phyloP scores from a whole-genome alignment of 2,329 filamentous ascomycete genomes.

The Keithomyces neogunnii region DNA sequence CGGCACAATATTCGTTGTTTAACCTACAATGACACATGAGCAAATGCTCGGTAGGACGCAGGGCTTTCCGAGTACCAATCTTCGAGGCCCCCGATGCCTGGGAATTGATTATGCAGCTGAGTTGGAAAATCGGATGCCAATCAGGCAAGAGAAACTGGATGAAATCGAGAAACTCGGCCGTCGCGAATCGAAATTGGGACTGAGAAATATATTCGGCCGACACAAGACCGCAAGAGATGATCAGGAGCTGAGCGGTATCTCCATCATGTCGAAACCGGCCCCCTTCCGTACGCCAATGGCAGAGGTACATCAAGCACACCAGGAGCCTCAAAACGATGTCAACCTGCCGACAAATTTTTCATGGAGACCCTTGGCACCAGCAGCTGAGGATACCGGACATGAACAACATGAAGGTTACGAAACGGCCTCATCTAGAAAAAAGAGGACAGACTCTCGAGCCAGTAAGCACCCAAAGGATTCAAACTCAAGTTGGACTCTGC shows the following conservation, averaged over 20 bases:
- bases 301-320: slow-evolving; percentile 36
- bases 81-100: slow-evolving; percentile 21
- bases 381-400: slow-evolving; percentile 6
- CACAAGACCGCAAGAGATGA: slow-evolving; percentile 29
- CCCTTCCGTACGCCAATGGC: slow-evolving; percentile 37
- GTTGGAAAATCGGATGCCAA: slow-evolving; percentile 4
- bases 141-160: slow-evolving; percentile 31
- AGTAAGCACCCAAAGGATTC: slow-evolving; percentile 19
- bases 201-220: slow-evolving; percentile 43
- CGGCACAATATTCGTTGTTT: background rate
- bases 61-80: slow-evolving; percentile 1
- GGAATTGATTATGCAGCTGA: slow-evolving; percentile 6
- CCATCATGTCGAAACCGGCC: slow-evolving; percentile 22
- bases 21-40: slow-evolving; percentile 4
- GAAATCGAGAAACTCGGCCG: slow-evolving; percentile 29
- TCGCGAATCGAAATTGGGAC: slow-evolving; percentile 43
- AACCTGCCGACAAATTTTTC: slow-evolving; percentile 18
- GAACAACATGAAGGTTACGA: slow-evolving; percentile 8
- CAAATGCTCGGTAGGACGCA: slow-evolving; percentile 2
- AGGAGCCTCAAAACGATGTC: slow-evolving; percentile 16
- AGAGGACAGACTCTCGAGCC: slow-evolving; percentile 9
- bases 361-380: slow-evolving; percentile 26
- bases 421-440: slow-evolving; percentile 7
- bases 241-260: slow-evolving; percentile 21
- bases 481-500: slow-evolving; percentile 51